Percentiles rank a stretch among this genome's conserved stretches.
These are phyloP conservation scores for Colletotrichum sp. DNA, from an alignment of 2,329 filamentous ascomycete genomes.

Conservation along the genomic window DNA sequence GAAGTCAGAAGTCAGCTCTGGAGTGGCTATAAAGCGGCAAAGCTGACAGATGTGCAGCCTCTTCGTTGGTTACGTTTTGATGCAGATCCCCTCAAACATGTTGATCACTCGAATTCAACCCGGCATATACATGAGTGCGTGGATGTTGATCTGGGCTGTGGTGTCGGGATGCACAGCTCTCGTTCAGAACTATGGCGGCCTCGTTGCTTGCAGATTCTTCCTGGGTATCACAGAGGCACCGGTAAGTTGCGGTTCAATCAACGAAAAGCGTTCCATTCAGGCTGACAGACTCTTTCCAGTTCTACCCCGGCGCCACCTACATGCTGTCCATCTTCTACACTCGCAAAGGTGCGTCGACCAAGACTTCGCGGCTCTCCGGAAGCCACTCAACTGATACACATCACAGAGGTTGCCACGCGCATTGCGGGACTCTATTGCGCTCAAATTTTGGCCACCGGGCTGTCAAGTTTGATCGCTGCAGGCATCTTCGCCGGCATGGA, in stretches of 20 bases:
- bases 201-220: conserved; percentile 42
- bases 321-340: conserved; percentile 39
- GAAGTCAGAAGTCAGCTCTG: neutral
- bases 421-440: conserved; percentile 65
- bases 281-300: conserved; percentile 15
- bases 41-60: conserved; percentile 26
- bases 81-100: conserved; percentile 46
- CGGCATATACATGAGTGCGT: conserved; percentile 44
- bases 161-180: conserved; percentile 41
- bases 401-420: conserved; percentile 61
- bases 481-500: conserved; percentile 66
- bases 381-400: neutral
- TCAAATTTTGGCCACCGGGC: conserved; percentile 69
- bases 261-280: accelerated
- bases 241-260: conserved; percentile 9
- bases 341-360: conserved; percentile 27
- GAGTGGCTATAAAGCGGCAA: neutral
- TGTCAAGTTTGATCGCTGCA: conserved; percentile 68
- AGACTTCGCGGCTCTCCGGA: neutral
- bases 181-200: conserved; percentile 36
- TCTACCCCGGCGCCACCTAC: conserved; percentile 43
- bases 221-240: conserved; percentile 44
- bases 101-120: conserved; percentile 45
- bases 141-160: conserved; percentile 46
- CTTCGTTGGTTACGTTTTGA: conserved; percentile 44